Evolutionary conservation across 140 eudicot species (phyloP).

Genomic region (Ambrosia hybrid): DNA sequence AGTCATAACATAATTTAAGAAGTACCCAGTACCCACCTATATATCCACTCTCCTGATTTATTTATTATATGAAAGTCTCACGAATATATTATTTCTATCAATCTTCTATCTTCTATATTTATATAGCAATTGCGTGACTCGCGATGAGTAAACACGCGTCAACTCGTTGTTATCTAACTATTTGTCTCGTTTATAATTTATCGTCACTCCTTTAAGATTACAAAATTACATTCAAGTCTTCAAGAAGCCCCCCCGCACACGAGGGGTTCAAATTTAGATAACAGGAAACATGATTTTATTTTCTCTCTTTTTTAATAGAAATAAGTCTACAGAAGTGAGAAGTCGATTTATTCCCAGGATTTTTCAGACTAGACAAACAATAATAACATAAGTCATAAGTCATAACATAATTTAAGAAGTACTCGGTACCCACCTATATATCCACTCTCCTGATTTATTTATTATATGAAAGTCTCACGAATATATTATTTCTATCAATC

Average conservation of each 20-base stretch:
- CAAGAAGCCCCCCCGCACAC: not conserved
- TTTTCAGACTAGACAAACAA: not conserved
- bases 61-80: not conserved
- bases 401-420: not conserved
- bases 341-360: constrained; percentile 22
- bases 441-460: not conserved
- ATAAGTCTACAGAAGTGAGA: constrained; percentile 11
- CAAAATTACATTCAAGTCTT: not conserved
- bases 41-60: not conserved
- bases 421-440: not conserved
- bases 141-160: not conserved
- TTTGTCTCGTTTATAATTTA: not conserved
- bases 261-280: not conserved
- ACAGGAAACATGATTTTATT: not conserved
- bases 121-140: not conserved
- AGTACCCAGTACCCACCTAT: constrained; percentile 2
- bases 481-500: no score
- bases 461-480: not conserved
- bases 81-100: no score
- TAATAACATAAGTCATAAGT: no score
- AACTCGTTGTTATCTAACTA: not conserved
- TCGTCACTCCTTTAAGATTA: not conserved
- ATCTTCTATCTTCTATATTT: not conserved
- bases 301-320: constrained; percentile 9
- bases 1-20: not conserved